Evolutionary conservation across 2,329 filamentous ascomycete genomes (phyloP), one percentile per base, ranked within the genome.

Genomic region (Stagonosporopsis vannaccii): DNA sequence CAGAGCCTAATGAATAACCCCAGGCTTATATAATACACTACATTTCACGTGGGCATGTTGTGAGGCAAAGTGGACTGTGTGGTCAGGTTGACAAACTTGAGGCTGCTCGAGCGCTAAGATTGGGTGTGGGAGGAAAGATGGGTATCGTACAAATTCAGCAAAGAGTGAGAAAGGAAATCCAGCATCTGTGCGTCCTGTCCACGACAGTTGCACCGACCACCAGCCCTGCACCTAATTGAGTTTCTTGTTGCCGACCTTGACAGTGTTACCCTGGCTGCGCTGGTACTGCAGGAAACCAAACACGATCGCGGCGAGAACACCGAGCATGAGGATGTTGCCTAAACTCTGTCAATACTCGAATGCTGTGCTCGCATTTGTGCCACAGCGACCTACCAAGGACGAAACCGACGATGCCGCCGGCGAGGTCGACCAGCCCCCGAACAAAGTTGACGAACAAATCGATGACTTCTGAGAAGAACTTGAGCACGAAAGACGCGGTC

Each of bases 271-370:
- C 62, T 75, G 73, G 49, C 61, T 71, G 48, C 70, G 68, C 63
- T 75, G 72, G 57, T 74, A 75, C 58, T 72, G 68, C 41, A 76
- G 56, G 62, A 73, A 75, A n/a, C 66, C 73, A 46, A 75, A 68
- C 40, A 70, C 62, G 1, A 66, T 70, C 7, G 60, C 66, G 20
- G 67, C 71, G 7, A 75, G 62, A 19, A 75, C 66, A 23, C 63
- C 71, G 25, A 76, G 67, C 65, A 75, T 71, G 40, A 73, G 55
- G 30, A 76, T 47, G 47, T 75, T 76, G 46, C 70, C 74, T 75
- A 41, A 17, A 4, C 2, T 11, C 6, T 5, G 13, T 41, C 11
- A 49, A 36, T 23, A 22, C 30, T 5, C 20, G 30, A 7, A 36
- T 9, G 12, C 5, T 15, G 22, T 15, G 13, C 30, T 9, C 8